These are phyloP conservation scores for Blastomyces gilchristii DNA, from an alignment of 2,329 filamentous ascomycete species.

Conservation along the genomic window DNA sequence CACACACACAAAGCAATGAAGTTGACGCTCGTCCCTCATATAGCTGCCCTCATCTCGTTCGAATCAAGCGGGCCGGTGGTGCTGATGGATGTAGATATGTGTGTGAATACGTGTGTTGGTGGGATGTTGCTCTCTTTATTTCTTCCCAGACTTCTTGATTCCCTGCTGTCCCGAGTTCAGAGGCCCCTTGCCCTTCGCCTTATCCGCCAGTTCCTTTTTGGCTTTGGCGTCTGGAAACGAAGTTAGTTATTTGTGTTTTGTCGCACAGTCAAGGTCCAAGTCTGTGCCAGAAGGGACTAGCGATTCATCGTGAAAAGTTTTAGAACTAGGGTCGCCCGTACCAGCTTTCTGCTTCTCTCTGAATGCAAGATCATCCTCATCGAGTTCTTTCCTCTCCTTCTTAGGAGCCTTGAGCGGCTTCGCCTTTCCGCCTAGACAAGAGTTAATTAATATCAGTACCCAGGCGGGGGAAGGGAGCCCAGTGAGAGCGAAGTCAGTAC, in stretches of 20 bases:
- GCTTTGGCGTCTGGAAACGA: slow-evolving; percentile 60
- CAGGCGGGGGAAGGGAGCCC: background rate
- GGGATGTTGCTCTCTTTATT: slow-evolving; percentile 47
- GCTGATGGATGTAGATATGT: background rate
- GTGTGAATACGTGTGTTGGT: background rate
- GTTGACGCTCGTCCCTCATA: background rate
- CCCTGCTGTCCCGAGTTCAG: slow-evolving; percentile 74
- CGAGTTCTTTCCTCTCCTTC: slow-evolving; percentile 71
- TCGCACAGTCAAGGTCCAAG: too few relatives aligned
- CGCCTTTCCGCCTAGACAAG: slow-evolving; percentile 58
- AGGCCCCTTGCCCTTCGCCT: slow-evolving; percentile 79
- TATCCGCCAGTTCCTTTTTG: slow-evolving; percentile 70
- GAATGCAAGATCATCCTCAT: slow-evolving; percentile 77
- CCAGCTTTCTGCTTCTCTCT: slow-evolving; percentile 75
- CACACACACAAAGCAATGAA: background rate
- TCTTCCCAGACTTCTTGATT: slow-evolving; percentile 98
- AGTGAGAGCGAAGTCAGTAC: slow-evolving; percentile 13
- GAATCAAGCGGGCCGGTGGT: background rate
- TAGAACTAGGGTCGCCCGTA: slow-evolving; percentile 38
- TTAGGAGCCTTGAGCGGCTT: slow-evolving; percentile 84
- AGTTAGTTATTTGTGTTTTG: background rate
- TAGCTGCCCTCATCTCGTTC: background rate
- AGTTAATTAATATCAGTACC: background rate
- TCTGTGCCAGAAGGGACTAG: background rate
- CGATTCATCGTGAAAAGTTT: background rate